Percentiles rank a stretch among this genome's conserved stretches.
Conservation (phyloP, 306 rosid genomes). For the Ceratonia siliqua region DNA sequence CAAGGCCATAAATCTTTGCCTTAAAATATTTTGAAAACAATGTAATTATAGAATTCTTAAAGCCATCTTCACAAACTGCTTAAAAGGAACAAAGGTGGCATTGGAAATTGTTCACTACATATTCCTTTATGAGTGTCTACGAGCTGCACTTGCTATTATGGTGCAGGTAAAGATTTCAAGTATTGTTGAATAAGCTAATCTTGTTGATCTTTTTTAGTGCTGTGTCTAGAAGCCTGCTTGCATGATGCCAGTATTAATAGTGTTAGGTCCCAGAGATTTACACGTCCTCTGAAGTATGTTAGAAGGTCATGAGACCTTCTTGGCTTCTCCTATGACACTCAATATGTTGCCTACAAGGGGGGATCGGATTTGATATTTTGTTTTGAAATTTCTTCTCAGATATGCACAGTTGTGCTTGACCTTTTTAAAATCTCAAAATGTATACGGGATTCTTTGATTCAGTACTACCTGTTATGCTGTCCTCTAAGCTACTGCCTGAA, state of each 20-base stretch:
- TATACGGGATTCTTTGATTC: slow-evolving; percentile 27
- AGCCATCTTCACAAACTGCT: neutral
- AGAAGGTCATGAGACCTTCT: neutral
- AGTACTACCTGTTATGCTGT: slow-evolving; percentile 86
- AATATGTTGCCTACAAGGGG: neutral
- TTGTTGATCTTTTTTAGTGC: neutral
- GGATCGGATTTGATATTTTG: neutral
- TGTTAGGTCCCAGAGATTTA: neutral
- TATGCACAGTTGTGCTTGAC: neutral
- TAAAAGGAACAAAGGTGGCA: neutral
- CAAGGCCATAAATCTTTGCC: neutral
- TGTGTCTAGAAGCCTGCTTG: neutral
- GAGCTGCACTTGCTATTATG: neutral
- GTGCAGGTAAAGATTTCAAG: neutral
- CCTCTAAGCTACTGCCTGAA: slow-evolving; percentile 88
- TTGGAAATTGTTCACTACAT: neutral
- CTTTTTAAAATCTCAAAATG: neutral
- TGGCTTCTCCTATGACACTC: neutral
- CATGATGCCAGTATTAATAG: neutral
- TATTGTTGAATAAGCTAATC: neutral
- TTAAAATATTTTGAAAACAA: neutral
- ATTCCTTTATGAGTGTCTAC: neutral
- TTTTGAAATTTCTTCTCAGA: neutral
- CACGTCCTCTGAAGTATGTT: neutral
- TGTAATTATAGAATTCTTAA: neutral